These are phyloP conservation scores for Dittrichia graveolens DNA, from an alignment of 129 eudicot species.

Conservation along the genomic window DNA sequence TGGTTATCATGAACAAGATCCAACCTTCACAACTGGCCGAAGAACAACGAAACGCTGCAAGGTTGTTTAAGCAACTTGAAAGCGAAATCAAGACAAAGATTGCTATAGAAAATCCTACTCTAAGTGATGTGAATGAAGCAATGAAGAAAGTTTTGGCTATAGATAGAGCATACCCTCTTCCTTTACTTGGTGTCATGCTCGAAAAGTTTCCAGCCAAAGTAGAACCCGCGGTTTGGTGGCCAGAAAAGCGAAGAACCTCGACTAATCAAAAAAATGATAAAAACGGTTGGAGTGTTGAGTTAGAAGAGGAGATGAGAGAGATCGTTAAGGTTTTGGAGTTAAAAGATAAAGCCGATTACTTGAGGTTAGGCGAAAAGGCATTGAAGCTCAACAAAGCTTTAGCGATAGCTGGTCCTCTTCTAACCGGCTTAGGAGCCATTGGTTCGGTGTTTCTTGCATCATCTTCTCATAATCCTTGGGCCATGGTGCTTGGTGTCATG, in stretches of 20 bases:
- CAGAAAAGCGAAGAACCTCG: slow-evolving; percentile 28
- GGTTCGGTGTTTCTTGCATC: slow-evolving; percentile 48
- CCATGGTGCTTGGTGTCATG: slow-evolving; percentile 50
- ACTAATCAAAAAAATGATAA: background rate
- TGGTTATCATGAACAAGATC: slow-evolving; percentile 56
- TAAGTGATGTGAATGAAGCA: slow-evolving; percentile 46
- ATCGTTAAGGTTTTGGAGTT: slow-evolving; percentile 37
- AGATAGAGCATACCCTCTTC: slow-evolving; percentile 86
- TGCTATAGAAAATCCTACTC: slow-evolving; percentile 11
- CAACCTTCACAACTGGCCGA: slow-evolving; percentile 65
- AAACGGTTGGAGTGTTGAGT: slow-evolving; percentile 55
- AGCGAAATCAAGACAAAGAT: slow-evolving; percentile 40
- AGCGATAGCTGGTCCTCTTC: slow-evolving; percentile 56
- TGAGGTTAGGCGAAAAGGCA: slow-evolving; percentile 58
- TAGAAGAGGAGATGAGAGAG: slow-evolving; percentile 70
- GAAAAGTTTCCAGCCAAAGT: slow-evolving; percentile 64
- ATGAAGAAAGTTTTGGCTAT: slow-evolving; percentile 61
- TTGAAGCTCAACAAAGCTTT: slow-evolving; percentile 58
- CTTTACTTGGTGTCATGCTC: slow-evolving; percentile 78
- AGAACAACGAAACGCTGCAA: slow-evolving; percentile 57
- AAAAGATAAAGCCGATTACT: slow-evolving; percentile 66
- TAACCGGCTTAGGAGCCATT: slow-evolving; percentile 61
- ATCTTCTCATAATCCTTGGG: slow-evolving; percentile 44
- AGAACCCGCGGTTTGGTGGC: slow-evolving; percentile 87
- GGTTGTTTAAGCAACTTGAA: slow-evolving; percentile 53